Conservation (phyloP, 2,329 filamentous ascomycete species). For the Hypoxylon sp. region DNA sequence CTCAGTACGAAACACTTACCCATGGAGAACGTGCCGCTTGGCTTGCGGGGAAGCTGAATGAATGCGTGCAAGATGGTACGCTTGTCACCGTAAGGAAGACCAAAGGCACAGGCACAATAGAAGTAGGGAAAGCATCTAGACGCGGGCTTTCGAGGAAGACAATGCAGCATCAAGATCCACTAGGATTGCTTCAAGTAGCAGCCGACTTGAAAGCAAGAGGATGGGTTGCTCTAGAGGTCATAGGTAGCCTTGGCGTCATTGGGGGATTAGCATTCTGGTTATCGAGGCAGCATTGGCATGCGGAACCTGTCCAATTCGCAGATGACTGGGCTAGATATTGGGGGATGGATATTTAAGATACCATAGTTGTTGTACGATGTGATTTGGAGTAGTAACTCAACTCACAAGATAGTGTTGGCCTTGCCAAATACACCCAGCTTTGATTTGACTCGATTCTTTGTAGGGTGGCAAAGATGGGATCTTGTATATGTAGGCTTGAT, state of each 20-base stretch:
- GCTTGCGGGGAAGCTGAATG: conserved; percentile 76
- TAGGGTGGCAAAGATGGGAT: not conserved
- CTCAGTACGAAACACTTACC: conserved; percentile 74
- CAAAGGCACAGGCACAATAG: conserved; percentile 50
- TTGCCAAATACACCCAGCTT: conserved; percentile 38
- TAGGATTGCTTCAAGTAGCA: conserved; percentile 81
- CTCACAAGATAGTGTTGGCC: conserved; percentile 28
- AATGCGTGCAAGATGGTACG: conserved; percentile 77
- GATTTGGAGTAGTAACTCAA: conserved; percentile 26
- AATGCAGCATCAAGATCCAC: conserved; percentile 75
- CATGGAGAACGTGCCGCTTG: conserved; percentile 76
- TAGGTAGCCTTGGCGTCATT: conserved; percentile 81
- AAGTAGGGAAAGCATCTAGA: conserved; percentile 41
- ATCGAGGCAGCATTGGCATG: conserved; percentile 57
- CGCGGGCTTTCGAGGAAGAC: conserved; percentile 41
- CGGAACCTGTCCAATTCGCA: conserved; percentile 50
- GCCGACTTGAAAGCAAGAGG: conserved; percentile 76
- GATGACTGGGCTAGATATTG: conserved; percentile 54
- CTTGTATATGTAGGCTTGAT: not conserved
- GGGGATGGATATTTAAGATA: conserved; percentile 48
- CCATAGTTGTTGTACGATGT: conserved; percentile 33
- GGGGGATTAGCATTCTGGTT: conserved; percentile 80
- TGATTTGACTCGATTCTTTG: conserved; percentile 7
- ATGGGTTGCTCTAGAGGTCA: conserved; percentile 78
- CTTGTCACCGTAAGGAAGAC: conserved; percentile 67